Percentiles rank a stretch among this genome's conserved stretches.
Conservation (phyloP, 768 basidiomycete genomes). For the Aureoboletus auriporus region DNA sequence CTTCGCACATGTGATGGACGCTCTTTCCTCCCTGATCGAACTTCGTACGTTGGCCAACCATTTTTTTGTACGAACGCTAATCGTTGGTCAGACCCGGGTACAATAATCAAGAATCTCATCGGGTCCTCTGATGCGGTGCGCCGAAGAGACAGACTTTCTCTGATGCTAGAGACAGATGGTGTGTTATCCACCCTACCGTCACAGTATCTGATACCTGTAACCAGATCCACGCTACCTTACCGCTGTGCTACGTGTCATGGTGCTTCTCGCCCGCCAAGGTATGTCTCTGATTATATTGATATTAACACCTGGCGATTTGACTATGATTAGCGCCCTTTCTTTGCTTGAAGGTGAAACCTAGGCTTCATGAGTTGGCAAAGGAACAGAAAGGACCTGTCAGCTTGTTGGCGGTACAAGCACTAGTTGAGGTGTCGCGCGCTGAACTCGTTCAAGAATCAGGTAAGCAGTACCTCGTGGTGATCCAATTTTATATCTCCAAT, state of each 20-base stretch:
- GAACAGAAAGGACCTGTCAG: conserved; percentile 9
- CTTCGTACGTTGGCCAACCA: background rate
- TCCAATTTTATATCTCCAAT: background rate
- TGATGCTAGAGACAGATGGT: conserved; percentile 10
- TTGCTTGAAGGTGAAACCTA: conserved; percentile 4
- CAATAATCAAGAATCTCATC: conserved; percentile 1
- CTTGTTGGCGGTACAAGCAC: conserved; percentile 18
- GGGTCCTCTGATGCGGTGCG: background rate
- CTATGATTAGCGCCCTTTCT: conserved; percentile 1
- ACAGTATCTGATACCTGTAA: background rate
- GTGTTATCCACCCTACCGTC: background rate
- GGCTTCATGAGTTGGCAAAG: conserved; percentile 12
- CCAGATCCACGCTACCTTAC: conserved; percentile 10
- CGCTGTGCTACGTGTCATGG: conserved; percentile 12
- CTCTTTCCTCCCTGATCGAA: conserved; percentile 10
- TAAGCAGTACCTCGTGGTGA: background rate
- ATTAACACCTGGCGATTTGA: background rate
- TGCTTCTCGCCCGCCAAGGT: conserved; percentile 7
- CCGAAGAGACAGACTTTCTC: conserved; percentile 4
- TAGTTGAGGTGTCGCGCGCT: conserved; percentile 11
- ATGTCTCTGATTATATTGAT: background rate
- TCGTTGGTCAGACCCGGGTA: conserved; percentile 1
- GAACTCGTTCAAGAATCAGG: conserved; percentile 10
- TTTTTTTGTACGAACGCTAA: background rate
- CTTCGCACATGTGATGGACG: conserved; percentile 16